Evolutionary conservation across 2,329 filamentous ascomycete species (phyloP).

Genomic region (Colletotrichum zoysiae): DNA sequence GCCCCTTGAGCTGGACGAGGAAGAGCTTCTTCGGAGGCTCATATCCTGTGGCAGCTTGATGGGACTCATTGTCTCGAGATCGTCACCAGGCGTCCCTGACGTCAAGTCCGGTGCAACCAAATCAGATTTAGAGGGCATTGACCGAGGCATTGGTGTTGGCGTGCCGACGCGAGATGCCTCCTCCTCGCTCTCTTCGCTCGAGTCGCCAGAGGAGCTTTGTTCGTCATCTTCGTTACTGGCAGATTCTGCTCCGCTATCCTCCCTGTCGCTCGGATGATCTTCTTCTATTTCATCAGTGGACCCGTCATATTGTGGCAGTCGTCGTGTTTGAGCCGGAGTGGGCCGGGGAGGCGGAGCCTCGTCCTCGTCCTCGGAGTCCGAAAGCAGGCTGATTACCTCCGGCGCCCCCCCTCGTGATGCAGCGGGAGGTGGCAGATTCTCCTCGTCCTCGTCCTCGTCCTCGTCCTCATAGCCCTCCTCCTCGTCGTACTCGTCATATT

Average conservation of each 20-base stretch:
- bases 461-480: conserved; percentile 36
- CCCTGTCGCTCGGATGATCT: conserved; percentile 17
- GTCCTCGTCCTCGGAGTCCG: conserved; percentile 42
- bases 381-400: conserved; percentile 41
- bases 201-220: not conserved
- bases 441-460: conserved; percentile 33
- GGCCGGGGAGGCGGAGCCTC: conserved; percentile 13
- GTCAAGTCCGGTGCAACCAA: conserved; percentile 19
- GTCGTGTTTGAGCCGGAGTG: not conserved
- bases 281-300: conserved; percentile 33
- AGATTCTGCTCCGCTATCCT: conserved; percentile 26
- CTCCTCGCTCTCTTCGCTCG: conserved; percentile 24
- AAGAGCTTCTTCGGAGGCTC: not conserved
- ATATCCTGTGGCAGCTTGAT: conserved; percentile 20
- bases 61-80: conserved; percentile 41
- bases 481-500: conserved; percentile 40
- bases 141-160: conserved; percentile 26
- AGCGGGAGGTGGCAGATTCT: conserved; percentile 21
- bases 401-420: conserved; percentile 22
- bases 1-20: conserved; percentile 15
- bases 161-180: conserved; percentile 20
- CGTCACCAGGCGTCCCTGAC: conserved; percentile 14
- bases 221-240: not conserved
- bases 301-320: conserved; percentile 30
- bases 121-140: not conserved